Percentiles rank a stretch among this genome's conserved stretches.
Evolutionary conservation across 1,139 yeast genomes (phyloP).

Genomic region (Magnusiomyces ingens): DNA sequence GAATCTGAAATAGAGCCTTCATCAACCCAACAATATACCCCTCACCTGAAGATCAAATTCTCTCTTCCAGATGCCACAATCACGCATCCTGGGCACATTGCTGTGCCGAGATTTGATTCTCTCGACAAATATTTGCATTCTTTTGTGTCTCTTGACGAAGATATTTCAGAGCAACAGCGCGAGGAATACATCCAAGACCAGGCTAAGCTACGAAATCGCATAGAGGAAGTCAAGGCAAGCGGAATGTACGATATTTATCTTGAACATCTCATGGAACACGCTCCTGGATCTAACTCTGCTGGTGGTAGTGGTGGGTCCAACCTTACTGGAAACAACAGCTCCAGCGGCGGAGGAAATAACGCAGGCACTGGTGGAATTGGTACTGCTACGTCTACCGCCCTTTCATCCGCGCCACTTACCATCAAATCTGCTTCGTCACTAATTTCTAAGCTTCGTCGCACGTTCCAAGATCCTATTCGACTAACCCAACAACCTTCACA

Average conservation of each 20-base stretch:
- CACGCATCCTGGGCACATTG: constrained; percentile 68
- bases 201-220: constrained; percentile 37
- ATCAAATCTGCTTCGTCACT: not conserved
- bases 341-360: not conserved
- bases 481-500: constrained; percentile 43
- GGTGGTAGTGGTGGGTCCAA: not conserved
- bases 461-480: constrained; percentile 36
- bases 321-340: not conserved
- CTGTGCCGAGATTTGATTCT: constrained; percentile 21
- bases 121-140: constrained; percentile 44
- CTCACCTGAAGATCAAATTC: constrained; percentile 33
- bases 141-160: constrained; percentile 54
- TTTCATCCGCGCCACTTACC: not conserved
- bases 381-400: not conserved
- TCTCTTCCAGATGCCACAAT: constrained; percentile 53
- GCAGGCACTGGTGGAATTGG: not conserved
- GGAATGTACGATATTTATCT: constrained; percentile 39
- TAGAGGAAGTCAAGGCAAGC: constrained; percentile 49
- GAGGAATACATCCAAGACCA: constrained; percentile 45
- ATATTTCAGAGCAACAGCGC: constrained; percentile 41
- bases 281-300: constrained; percentile 26
- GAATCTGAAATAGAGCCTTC: not conserved
- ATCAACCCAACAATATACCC: not conserved
- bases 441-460: constrained; percentile 24
- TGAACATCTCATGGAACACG: constrained; percentile 37